Conservation (phyloP, 2,329 filamentous ascomycete species). For the Aspergillus calidoustus region DNA sequence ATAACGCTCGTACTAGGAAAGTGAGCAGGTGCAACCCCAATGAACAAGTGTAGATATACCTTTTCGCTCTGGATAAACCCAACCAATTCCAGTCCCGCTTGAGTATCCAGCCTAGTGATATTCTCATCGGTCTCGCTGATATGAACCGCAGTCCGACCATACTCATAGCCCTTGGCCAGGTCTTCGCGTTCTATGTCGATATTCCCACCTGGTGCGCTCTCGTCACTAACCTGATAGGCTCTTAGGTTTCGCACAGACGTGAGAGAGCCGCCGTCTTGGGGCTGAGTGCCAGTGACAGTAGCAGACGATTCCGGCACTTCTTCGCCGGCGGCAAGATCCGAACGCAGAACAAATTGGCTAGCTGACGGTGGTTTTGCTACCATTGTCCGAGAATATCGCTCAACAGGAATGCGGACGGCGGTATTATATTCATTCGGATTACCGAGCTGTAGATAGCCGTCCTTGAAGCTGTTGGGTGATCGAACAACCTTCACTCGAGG, state of each 20-base stretch:
- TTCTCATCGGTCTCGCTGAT: constrained; percentile 86
- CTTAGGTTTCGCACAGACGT: constrained; percentile 76
- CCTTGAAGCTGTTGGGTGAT: constrained; percentile 79
- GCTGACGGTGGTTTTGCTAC: constrained; percentile 74
- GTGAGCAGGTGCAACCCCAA: constrained; percentile 13
- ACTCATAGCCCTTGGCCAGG: constrained; percentile 91
- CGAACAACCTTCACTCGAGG: constrained; percentile 77
- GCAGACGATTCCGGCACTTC: constrained; percentile 58
- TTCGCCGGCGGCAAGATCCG: constrained; percentile 53
- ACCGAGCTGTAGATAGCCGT: constrained; percentile 73
- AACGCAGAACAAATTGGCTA: constrained; percentile 70
- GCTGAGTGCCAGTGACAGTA: constrained; percentile 43
- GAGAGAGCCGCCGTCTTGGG: constrained; percentile 52
- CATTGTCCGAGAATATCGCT: constrained; percentile 88
- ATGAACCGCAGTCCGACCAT: constrained; percentile 87
- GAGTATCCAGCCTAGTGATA: constrained; percentile 83
- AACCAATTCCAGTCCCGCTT: constrained; percentile 75
- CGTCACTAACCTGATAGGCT: constrained; percentile 79
- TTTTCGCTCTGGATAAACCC: constrained; percentile 79
- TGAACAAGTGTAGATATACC: constrained; percentile 49
- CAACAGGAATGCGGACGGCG: constrained; percentile 81
- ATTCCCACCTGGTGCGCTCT: constrained; percentile 75
- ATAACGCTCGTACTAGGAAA: constrained; percentile 75
- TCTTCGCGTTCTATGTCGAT: constrained; percentile 79
- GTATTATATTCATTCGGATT: constrained; percentile 73